Evolutionary conservation across 257 asterid species (phyloP).

Genomic region (Fraxinus pennsylvanica): DNA sequence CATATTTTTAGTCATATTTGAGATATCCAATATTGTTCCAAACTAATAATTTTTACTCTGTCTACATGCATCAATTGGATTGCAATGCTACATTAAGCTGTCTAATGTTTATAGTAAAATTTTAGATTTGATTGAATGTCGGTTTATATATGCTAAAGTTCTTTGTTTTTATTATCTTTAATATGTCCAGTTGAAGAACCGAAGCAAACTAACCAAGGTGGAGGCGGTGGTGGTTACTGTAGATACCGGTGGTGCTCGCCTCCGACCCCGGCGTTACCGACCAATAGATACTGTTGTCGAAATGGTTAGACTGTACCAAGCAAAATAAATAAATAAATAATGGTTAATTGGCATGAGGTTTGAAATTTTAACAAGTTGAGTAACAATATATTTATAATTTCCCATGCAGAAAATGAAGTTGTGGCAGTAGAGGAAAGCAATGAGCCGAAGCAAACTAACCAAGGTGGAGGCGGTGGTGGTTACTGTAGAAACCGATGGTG

Average conservation of each 20-base stretch:
- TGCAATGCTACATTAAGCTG: neutral
- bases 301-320: neutral
- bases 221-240: neutral
- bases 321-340: too few relatives aligned
- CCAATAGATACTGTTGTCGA: neutral
- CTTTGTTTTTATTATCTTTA: too few relatives aligned
- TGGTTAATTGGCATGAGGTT: neutral
- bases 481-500: neutral
- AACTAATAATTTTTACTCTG: neutral
- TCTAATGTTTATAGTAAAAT: neutral
- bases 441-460: slow-evolving; percentile 23
- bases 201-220: slow-evolving; percentile 15
- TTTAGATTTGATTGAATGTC: neutral
- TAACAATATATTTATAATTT: neutral
- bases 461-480: neutral
- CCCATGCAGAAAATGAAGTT: neutral
- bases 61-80: neutral
- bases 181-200: slow-evolving; percentile 10
- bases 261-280: too few relatives aligned
- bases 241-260: neutral
- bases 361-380: neutral
- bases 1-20: neutral
- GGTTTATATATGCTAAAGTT: neutral
- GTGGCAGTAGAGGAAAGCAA: neutral
- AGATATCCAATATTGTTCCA: neutral